Evolutionary conservation across 2,329 filamentous ascomycete genomes (phyloP), one percentile per base, ranked within the genome.

Genomic region (Ascochyta lentis): DNA sequence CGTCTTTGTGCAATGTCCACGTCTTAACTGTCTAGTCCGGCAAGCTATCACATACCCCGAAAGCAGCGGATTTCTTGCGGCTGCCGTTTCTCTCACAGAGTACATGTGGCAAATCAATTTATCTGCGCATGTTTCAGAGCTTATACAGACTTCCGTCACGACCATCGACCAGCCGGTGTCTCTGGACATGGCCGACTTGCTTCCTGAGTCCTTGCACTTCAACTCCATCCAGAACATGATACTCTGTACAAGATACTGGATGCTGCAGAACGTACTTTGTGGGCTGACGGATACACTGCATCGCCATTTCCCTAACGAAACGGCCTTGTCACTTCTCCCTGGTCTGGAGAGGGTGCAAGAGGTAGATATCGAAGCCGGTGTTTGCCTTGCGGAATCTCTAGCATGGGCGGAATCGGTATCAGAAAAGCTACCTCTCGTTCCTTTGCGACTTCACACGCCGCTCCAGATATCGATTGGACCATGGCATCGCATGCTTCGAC

Each of bases 231-330:
- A 67, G 33, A 64, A 44, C 7, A 64, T 66, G 52, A 48, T 67
- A 3, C 54, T 70, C 3, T 66, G 65, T 42, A 69, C 61, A 26
- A 59, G 70, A 16, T 70, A 66, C 35, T 72, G 70, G 70, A 65
- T 64, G 58, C 31, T 71, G 10, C 56, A 63, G 23, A 65, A 61
- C 13, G 35, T 59, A 3, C 58, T 72, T 8, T 68, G 65, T 44
- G 70, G 66, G 4, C 35, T 70, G 9, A 59, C 59, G 0, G 63
- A 71, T n/a, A 65, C 63, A 0, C 27, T 72, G 1, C 60, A 69
- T 41, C 59, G 62, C 8, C 54, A 67, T 13, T 72, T 70, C 8
- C 64, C 68, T 1, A 38, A 33, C 3, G 59, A 68, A 22, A 47
- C 43, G 8, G 52, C 42, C 1, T 38, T 59, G 8, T 67, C 67